phyloP scores from a whole-genome alignment of 179 eudicot species.

The Heliamphora pulchella region DNA sequence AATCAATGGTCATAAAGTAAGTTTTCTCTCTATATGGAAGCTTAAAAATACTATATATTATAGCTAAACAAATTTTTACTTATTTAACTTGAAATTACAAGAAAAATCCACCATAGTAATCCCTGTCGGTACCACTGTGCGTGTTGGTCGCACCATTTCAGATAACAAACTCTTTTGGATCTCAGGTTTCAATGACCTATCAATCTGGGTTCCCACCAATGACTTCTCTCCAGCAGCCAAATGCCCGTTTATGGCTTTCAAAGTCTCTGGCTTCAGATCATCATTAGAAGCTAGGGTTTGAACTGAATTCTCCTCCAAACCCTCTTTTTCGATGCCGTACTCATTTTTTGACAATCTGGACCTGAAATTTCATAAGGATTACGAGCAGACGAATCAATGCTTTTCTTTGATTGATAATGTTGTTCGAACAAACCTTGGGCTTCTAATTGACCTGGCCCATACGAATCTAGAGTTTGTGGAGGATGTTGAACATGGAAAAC shows the following conservation, averaged over 20 bases:
- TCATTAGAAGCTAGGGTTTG: not conserved
- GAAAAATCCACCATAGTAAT: slow-evolving; percentile 44
- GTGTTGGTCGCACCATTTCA: slow-evolving; percentile 35
- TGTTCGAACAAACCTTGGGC: not conserved
- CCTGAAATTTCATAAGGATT: not conserved
- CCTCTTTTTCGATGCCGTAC: not conserved
- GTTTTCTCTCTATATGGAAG: too few species aligned
- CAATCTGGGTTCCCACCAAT: not conserved
- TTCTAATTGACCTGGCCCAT: not conserved
- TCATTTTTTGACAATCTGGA: slow-evolving; percentile 2
- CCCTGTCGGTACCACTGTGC: slow-evolving; percentile 45
- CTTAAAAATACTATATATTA: too few species aligned
- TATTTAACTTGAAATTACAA: too few species aligned
- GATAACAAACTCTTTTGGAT: slow-evolving; percentile 32
- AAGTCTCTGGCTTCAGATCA: not conserved
- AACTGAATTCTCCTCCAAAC: slow-evolving; percentile 1
- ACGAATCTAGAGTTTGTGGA: not conserved
- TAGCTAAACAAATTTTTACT: too few species aligned
- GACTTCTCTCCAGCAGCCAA: not conserved
- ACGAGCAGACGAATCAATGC: slow-evolving; percentile 13
- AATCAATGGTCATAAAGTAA: too few species aligned
- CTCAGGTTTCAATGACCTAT: slow-evolving; percentile 4
- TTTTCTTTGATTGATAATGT: slow-evolving; percentile 2
- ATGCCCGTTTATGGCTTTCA: slow-evolving; percentile 3
- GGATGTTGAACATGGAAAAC: not conserved